These are phyloP conservation scores for Centrapalus pauciflorus DNA, from an alignment of 129 eudicot genomes.

Conservation along the genomic window DNA sequence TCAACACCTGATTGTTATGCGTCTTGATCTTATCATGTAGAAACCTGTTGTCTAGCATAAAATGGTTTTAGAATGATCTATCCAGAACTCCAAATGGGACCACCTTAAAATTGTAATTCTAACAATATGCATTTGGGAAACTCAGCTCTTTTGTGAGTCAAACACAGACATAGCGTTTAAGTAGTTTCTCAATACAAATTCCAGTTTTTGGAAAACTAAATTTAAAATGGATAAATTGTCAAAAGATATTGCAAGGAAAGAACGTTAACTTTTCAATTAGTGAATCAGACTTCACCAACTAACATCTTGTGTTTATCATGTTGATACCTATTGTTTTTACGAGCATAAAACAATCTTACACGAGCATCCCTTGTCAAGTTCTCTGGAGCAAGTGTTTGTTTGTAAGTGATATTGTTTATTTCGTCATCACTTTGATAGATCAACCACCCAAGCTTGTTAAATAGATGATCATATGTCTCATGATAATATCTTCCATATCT, in stretches of 20 bases:
- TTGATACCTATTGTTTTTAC: neutral
- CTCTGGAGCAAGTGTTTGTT: neutral
- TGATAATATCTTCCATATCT: too few species aligned
- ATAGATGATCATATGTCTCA: neutral
- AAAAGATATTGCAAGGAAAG: neutral
- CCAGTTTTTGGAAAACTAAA: neutral
- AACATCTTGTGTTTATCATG: neutral
- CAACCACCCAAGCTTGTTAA: neutral
- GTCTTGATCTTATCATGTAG: neutral
- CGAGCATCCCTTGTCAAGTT: neutral
- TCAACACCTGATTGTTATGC: neutral
- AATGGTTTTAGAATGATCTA: neutral
- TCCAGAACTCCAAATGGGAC: neutral
- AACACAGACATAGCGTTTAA: neutral
- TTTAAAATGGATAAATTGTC: neutral
- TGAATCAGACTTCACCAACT: neutral
- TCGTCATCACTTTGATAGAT: neutral
- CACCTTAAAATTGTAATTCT: neutral
- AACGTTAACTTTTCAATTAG: neutral
- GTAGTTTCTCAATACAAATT: neutral
- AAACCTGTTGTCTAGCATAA: conserved; percentile 2
- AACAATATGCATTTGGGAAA: neutral
- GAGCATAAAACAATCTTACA: neutral
- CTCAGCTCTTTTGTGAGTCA: neutral
- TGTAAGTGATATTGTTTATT: neutral